Conservation (phyloP, 176 grass and related monocot genomes). For the Microstegium vimineum region DNA sequence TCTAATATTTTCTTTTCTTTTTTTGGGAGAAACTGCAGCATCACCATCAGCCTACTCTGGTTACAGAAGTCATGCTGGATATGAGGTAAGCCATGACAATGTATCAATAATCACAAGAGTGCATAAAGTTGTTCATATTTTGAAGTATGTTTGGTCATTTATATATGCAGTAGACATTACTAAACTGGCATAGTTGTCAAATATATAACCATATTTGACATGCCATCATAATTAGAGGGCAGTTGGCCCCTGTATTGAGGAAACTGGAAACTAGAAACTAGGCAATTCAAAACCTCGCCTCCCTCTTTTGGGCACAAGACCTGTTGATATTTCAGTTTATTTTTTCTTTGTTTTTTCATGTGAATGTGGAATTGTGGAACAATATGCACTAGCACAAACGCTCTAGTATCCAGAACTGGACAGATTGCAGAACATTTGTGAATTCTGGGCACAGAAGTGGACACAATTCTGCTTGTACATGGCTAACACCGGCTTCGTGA, state of each 20-base stretch:
- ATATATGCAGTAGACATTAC: background rate
- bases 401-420: background rate
- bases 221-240: background rate
- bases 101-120: background rate
- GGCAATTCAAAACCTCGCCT: background rate
- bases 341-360: background rate
- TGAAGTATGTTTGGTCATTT: background rate
- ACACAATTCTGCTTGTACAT: background rate
- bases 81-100: slow-evolving; percentile 36
- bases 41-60: slow-evolving; percentile 32
- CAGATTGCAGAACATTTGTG: background rate
- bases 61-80: slow-evolving; percentile 37
- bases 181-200: background rate
- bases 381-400: background rate
- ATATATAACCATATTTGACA: background rate
- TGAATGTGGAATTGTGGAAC: background rate
- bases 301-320: background rate
- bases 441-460: background rate
- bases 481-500: background rate
- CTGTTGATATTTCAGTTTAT: background rate
- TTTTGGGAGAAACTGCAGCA: background rate
- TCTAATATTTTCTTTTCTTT: slow-evolving; percentile 21
- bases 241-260: background rate
- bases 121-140: background rate
- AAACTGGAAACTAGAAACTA: background rate